Base-by-base conservation (phyloP, 2,329 filamentous ascomycete species). In the Ophiostoma himal-ulmi region DNA sequence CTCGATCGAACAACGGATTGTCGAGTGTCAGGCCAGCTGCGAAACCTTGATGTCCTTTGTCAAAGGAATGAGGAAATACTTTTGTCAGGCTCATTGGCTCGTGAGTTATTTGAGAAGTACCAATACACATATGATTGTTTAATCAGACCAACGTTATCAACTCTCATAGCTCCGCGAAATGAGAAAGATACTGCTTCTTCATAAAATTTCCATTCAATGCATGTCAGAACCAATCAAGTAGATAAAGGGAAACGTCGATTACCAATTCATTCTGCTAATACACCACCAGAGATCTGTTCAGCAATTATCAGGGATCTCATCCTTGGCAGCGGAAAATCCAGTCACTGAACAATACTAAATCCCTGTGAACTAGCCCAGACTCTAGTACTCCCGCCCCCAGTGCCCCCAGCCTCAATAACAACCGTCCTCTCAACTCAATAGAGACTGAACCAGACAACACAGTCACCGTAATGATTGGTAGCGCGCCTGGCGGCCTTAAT, bases 21-120 rank as follows among this genome's bases (percentile, higher is more conserved):
- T 37, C 5, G 37, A 68, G 34, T 68, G 67, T n/a, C 30, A 41
- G 67, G 67, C 30, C 14, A 60, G 57, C 8, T 60, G 48, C n/a
- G 67, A 68, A 30, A 41, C 44, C 13, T 37, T 68, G n/a, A 60
- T 68, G 67, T n/a, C 20, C 7, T 68, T 39, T 39, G 34, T 68
- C 5, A 34, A 57, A 6, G n/a, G 34, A 13, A 68, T 68, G 67
- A 60, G 48, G 11, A 68, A 68, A 34, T 60, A 68, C 13, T 68
- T 68, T 22, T 36, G 67, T 1, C 67, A 68, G 37, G 67, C 67
- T 13, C 52, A 57, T 57, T 57, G 52, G 52, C 52, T 57, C 7
- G 52, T 57, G 10, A 57, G 52, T 57, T 26, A 6, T 57, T 26
- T 3, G 8, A 57, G 20, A 10, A 26, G 5, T 57, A 7, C 7